These are phyloP conservation scores for Globisporangium recalcitrans DNA, from an alignment of 352 stramenopile species.

Conservation along the genomic window DNA sequence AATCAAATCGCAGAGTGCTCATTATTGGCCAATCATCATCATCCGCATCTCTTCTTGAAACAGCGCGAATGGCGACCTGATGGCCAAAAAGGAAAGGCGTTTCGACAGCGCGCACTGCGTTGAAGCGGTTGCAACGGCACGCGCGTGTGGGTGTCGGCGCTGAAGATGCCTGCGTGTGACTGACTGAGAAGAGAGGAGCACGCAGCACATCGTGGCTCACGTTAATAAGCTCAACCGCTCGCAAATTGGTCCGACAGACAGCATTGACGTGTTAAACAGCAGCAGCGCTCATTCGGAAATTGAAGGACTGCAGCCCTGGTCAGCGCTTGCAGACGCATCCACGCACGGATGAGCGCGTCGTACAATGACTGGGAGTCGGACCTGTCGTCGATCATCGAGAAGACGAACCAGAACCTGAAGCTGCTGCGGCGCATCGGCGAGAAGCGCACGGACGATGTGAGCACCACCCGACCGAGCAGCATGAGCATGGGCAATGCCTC, in stretches of 20 bases:
- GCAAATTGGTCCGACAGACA: constrained; percentile 1
- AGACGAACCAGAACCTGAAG: constrained; percentile 86
- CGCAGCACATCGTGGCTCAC: no score
- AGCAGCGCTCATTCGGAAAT: constrained; percentile 4
- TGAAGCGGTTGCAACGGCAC: constrained; percentile 9
- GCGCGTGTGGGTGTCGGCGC: neutral
- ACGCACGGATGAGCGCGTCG: constrained; percentile 42
- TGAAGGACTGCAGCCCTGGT: neutral
- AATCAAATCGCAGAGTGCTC: no score
- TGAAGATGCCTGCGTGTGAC: neutral
- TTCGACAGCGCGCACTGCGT: neutral
- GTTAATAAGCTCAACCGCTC: no score
- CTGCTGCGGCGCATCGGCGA: constrained; percentile 75
- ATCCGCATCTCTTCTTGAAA: neutral
- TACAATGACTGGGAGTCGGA: constrained; percentile 80
- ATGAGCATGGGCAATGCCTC: neutral
- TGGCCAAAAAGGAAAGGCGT: constrained; percentile 4
- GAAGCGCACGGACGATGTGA: constrained; percentile 58
- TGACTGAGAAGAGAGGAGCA: neutral
- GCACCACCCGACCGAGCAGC: constrained; percentile 19
- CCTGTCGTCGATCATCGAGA: constrained; percentile 83
- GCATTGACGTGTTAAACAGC: constrained; percentile 4
- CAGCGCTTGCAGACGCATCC: neutral
- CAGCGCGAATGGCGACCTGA: neutral
- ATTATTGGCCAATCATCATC: neutral